Percentiles rank a stretch among this genome's conserved stretches.
phyloP scores from a whole-genome alignment of 257 asterid species.

The Galeopsis tetrahit region DNA sequence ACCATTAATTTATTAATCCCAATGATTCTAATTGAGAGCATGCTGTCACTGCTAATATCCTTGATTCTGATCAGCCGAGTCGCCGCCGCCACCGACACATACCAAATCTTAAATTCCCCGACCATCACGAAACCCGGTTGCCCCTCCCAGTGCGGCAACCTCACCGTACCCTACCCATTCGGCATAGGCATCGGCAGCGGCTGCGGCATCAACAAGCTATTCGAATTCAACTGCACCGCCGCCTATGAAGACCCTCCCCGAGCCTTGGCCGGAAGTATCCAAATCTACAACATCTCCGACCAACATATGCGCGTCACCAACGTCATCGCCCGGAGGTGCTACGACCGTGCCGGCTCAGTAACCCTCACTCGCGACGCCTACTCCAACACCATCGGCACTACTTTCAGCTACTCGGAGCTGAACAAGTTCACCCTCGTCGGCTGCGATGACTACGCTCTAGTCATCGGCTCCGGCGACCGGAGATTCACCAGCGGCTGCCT shows the following conservation, averaged over 20 bases:
- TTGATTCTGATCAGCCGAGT: conserved; percentile 20
- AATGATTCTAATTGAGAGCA: neutral
- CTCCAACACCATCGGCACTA: conserved; percentile 29
- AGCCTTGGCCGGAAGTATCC: conserved; percentile 36
- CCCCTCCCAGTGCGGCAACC: conserved; percentile 55
- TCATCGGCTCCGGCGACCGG: conserved; percentile 26
- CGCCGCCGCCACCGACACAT: conserved; percentile 45
- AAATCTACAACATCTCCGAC: conserved; percentile 54
- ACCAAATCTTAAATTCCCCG: conserved; percentile 36
- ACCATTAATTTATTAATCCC: too few species aligned
- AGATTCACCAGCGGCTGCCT: conserved; percentile 59
- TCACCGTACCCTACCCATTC: conserved; percentile 65
- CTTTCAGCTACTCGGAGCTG: conserved; percentile 55
- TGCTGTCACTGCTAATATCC: conserved; percentile 14
- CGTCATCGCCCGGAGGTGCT: conserved; percentile 53
- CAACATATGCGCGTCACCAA: conserved; percentile 50
- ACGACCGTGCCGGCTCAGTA: conserved; percentile 36
- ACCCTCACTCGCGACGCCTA: conserved; percentile 20
- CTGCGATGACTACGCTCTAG: conserved; percentile 59
- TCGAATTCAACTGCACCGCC: conserved; percentile 55
- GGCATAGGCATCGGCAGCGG: conserved; percentile 48
- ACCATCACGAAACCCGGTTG: conserved; percentile 49
- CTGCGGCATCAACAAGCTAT: conserved; percentile 35
- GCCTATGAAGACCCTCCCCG: conserved; percentile 44
- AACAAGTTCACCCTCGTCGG: conserved; percentile 69